phyloP scores from a whole-genome alignment of 768 basidiomycete genomes.

The Lentinus tigrinus region DNA sequence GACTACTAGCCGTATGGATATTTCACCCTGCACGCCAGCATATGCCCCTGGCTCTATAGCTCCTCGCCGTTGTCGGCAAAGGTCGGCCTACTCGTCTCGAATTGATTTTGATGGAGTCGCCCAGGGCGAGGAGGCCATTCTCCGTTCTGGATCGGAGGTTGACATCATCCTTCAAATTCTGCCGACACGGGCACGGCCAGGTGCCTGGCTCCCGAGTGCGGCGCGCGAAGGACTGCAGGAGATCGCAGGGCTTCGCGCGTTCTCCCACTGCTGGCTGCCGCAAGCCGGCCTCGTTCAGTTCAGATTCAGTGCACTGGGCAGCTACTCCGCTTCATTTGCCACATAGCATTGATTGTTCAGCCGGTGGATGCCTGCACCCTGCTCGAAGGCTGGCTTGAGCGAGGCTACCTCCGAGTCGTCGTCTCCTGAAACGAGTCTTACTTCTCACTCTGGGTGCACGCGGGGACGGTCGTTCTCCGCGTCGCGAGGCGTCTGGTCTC shows the following conservation, averaged over 20 bases:
- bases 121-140: neutral
- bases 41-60: neutral
- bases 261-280: neutral
- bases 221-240: neutral
- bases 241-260: neutral
- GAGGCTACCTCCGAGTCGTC: slow-evolving; percentile 1
- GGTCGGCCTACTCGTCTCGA: neutral
- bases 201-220: neutral
- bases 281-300: neutral
- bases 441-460: neutral
- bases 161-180: slow-evolving; percentile 16
- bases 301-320: too few relatives aligned
- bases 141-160: slow-evolving; percentile 19
- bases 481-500: slow-evolving; percentile 4
- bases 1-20: neutral
- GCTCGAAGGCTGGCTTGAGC: neutral
- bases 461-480: neutral
- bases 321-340: too few relatives aligned
- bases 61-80: neutral
- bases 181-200: slow-evolving; percentile 2
- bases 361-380: too few relatives aligned
- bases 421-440: neutral
- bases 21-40: neutral
- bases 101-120: neutral
- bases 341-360: too few relatives aligned